Evolutionary conservation across 2,329 filamentous ascomycete species (phyloP).

Genomic region (Stagonosporopsis chrysanthemi): DNA sequence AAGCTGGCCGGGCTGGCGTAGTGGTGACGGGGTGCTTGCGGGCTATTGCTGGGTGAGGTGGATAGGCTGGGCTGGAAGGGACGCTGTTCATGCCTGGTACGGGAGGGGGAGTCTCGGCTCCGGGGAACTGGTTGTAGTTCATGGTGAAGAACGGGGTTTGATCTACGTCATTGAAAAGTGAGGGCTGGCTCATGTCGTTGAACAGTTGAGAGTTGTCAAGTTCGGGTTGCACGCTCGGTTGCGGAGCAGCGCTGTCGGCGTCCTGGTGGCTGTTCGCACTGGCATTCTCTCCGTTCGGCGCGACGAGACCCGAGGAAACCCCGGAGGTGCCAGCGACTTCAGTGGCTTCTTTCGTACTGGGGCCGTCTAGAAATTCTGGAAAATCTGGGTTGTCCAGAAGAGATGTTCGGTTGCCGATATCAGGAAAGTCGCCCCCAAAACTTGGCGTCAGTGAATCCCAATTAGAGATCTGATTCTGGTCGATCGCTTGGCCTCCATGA

Average conservation of each 20-base stretch:
- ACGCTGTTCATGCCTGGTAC: not conserved
- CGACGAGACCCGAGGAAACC: not conserved
- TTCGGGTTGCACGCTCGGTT: not conserved
- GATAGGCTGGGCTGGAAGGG: not conserved
- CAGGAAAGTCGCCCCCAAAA: not conserved
- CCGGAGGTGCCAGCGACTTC: not conserved
- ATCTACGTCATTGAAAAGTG: no score
- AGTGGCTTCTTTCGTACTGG: not conserved
- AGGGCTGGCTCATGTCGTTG: no score
- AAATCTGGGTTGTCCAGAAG: not conserved
- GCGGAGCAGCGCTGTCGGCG: not conserved
- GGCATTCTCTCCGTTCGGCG: not conserved
- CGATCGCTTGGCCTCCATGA: not conserved
- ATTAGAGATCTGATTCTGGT: not conserved
- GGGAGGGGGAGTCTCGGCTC: no score
- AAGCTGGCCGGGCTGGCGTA: not conserved
- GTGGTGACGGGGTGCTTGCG: not conserved
- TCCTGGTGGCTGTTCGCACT: not conserved
- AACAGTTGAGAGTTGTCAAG: not conserved
- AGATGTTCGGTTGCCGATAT: not conserved
- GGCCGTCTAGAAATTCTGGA: not conserved
- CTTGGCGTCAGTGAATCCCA: no score
- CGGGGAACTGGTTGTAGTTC: no score
- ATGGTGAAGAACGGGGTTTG: no score
- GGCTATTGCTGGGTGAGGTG: not conserved